These are phyloP conservation scores for Boletus semigastroideus DNA, from an alignment of 1,284 basidiomycete species.

Conservation along the genomic window DNA sequence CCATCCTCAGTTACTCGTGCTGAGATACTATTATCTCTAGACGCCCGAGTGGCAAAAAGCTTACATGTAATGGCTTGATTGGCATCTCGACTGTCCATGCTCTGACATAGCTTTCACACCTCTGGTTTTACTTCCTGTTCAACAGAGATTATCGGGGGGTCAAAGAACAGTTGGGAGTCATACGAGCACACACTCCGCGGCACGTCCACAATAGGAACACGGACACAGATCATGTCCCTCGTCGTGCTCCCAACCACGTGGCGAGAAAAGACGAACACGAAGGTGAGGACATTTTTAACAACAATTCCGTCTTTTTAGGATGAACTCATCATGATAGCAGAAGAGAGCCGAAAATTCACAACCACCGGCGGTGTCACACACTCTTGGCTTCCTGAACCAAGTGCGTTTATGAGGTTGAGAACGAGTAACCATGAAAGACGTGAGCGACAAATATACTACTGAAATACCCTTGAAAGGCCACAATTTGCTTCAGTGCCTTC, in stretches of 20 bases:
- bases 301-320: background rate
- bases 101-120: background rate
- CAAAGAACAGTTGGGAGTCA: conserved; percentile 64
- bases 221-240: background rate
- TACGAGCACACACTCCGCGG: conserved; percentile 36
- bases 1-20: background rate
- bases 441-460: conserved; percentile 5
- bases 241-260: background rate
- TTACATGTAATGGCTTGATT: conserved; percentile 59
- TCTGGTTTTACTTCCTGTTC: background rate
- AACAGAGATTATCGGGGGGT: conserved; percentile 70
- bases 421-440: conserved; percentile 9
- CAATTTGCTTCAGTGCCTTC: conserved; percentile 12
- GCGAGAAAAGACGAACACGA: conserved; percentile 1
- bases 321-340: conserved; percentile 1
- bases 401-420: background rate
- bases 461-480: background rate
- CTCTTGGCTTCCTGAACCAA: background rate
- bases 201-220: conserved; percentile 24
- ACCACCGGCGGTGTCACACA: background rate
- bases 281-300: conserved; percentile 7
- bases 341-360: background rate
- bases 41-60: conserved; percentile 81
- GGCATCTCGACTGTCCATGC: background rate
- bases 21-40: conserved; percentile 36